Evolutionary conservation across 2,329 filamentous ascomycete genomes (phyloP), one percentile per base, ranked within the genome.

Genomic region (Fusarium floridanum): DNA sequence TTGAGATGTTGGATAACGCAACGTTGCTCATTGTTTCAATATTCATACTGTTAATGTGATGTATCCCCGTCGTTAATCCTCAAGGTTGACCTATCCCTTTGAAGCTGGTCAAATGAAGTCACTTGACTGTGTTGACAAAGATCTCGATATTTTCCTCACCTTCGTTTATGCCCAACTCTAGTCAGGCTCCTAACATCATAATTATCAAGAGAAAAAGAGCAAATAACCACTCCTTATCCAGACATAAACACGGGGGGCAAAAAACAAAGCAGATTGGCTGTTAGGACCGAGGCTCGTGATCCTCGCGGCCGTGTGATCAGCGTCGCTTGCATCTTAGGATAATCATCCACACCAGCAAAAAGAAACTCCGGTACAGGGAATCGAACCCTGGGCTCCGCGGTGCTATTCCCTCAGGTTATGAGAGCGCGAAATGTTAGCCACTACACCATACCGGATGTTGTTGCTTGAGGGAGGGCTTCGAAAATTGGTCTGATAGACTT

Each of bases 401-500:
- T 24, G 14, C 22, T 32, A 0, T n/a, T 55, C 50, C 22, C 50
- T 55, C 50, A 27, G 11, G 50, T 36, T 56, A 72, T 73, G 79
- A 80, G 79, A 80, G 79, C 79, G 79, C 77, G 78, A 80, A 80
- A 80, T 80, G 79, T 80, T 80, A 78, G 78, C 79, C 79, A 80
- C 78, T 80, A 80, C 79, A 80, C 79, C 79, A 80, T 80, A 80
- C 78, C 78, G 78, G 78, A 80, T 41, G 16, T 8, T 5, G 6
- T 32, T 32, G 27, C 27, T 53, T 53, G 11, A 1, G 1, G 5
- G 3, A 0, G 0, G 1, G 3, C 0, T 1, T 9, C 4, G 2
- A 12, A 7, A 32, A 2, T 14, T 20, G 10, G 24, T 2, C 4
- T 5, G 27, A 34, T 45, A 1, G 6, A 6, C 12, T 4, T 45